A percentile compares a stretch with the other conserved stretches of the same genome.
Evolutionary conservation across 495 filamentous ascomycete species (phyloP).

Genomic region (Apodospora peruviana): DNA sequence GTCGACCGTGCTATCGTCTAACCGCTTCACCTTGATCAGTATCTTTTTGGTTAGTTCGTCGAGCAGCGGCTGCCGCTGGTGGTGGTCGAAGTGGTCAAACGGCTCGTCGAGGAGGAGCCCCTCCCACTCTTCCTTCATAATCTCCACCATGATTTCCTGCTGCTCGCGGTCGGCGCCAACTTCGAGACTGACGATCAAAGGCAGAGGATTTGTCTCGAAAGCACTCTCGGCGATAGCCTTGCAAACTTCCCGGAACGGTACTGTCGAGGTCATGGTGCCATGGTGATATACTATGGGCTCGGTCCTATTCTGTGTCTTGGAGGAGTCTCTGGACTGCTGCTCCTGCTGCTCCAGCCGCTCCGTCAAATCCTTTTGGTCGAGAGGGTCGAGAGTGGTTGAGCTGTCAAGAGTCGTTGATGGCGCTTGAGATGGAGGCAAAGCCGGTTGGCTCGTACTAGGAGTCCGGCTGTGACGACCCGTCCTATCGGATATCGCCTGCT

Average conservation of each 20-base stretch:
- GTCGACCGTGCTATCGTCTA: constrained; percentile 35
- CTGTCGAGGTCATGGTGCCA: constrained; percentile 78
- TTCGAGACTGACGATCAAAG: constrained; percentile 85
- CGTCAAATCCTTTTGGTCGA: constrained; percentile 16
- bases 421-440: constrained; percentile 6
- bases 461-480: constrained; percentile 28
- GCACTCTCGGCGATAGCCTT: constrained; percentile 71
- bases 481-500: constrained; percentile 15
- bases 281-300: constrained; percentile 27
- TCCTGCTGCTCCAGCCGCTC: constrained; percentile 8
- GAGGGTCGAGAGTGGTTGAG: too few species aligned
- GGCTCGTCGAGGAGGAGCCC: constrained; percentile 61
- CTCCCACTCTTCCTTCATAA: constrained; percentile 83
- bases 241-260: constrained; percentile 84
- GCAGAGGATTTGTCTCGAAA: constrained; percentile 65
- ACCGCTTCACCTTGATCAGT: constrained; percentile 82
- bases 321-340: constrained; percentile 20
- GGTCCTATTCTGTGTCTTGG: constrained; percentile 15
- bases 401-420: constrained; percentile 21
- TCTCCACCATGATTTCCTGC: constrained; percentile 85
- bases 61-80: constrained; percentile 61
- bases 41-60: constrained; percentile 73
- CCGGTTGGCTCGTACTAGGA: constrained; percentile 23
- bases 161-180: constrained; percentile 77
- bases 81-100: constrained; percentile 34